Evolutionary conservation across 2,329 filamentous ascomycete species (phyloP).

Genomic region (Colletotrichum echinochloae): DNA sequence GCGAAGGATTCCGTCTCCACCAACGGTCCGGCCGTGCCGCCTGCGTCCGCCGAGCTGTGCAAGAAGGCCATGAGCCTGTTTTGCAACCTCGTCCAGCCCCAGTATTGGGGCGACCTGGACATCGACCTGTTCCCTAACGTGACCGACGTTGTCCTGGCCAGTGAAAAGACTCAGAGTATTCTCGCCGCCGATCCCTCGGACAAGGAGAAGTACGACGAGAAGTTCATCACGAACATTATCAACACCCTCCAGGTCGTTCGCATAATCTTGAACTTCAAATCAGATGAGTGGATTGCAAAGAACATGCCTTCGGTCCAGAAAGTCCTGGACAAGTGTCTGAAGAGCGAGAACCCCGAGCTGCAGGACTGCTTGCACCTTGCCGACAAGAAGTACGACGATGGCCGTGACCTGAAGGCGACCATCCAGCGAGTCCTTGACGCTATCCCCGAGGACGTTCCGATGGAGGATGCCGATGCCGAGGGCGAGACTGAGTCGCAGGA

Average conservation of each 20-base stretch:
- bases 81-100: conserved; percentile 84
- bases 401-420: conserved; percentile 78
- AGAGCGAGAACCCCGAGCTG: conserved; percentile 89
- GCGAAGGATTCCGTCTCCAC: conserved; percentile 64
- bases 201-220: conserved; percentile 82
- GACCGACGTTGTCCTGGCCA: conserved; percentile 85
- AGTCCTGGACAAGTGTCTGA: conserved; percentile 88
- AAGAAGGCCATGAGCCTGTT: conserved; percentile 87
- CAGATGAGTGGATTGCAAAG: conserved; percentile 89
- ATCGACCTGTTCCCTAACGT: conserved; percentile 92
- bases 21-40: conserved; percentile 60
- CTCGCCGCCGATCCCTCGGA: conserved; percentile 70
- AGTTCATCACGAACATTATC: conserved; percentile 87
- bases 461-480: conserved; percentile 84
- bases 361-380: conserved; percentile 89
- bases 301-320: conserved; percentile 85
- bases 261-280: conserved; percentile 87
- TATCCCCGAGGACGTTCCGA: conserved; percentile 81
- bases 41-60: conserved; percentile 80
- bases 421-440: conserved; percentile 88
- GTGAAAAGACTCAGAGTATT: conserved; percentile 77
- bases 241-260: conserved; percentile 94
- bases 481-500: conserved; percentile 84
- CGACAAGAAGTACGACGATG: conserved; percentile 77
- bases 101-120: conserved; percentile 92